A percentile compares a stretch with the other conserved stretches of the same genome.
Evolutionary conservation across 306 rosid species (phyloP).

Genomic region (Vigna nakashimae): DNA sequence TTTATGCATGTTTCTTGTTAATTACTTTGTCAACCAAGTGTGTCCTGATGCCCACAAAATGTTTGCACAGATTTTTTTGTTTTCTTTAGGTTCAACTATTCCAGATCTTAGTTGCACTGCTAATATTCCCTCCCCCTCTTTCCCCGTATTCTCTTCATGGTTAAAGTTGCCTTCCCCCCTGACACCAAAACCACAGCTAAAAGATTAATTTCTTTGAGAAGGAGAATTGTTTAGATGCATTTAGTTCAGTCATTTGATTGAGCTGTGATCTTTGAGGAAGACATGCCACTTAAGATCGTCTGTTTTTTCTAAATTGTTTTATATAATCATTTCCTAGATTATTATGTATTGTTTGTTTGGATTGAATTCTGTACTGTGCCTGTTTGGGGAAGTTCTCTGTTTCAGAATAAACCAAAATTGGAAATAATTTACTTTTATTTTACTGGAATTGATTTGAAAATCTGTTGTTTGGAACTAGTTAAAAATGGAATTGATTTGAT

Average conservation of each 20-base stretch:
- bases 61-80: conserved; percentile 1
- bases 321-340: conserved; percentile 29
- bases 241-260: conserved; percentile 27
- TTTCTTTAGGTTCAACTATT: background rate
- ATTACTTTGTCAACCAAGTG: conserved; percentile 6
- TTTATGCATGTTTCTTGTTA: background rate
- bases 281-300: conserved; percentile 4
- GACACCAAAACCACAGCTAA: too few relatives aligned
- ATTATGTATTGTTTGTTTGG: conserved; percentile 20
- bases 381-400: conserved; percentile 9
- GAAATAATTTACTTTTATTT: conserved; percentile 3
- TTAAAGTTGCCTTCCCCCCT: background rate
- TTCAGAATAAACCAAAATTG: background rate
- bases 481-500: conserved; percentile 10
- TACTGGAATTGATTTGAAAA: background rate
- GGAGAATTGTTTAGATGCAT: conserved; percentile 11
- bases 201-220: too few relatives aligned
- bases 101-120: conserved; percentile 22
- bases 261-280: conserved; percentile 16
- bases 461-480: background rate
- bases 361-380: conserved; percentile 13
- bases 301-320: conserved; percentile 13
- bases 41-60: conserved; percentile 7
- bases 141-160: background rate
- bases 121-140: background rate